Base-by-base conservation (phyloP, 345 rosid genomes). In the Isatis tinctoria region DNA sequence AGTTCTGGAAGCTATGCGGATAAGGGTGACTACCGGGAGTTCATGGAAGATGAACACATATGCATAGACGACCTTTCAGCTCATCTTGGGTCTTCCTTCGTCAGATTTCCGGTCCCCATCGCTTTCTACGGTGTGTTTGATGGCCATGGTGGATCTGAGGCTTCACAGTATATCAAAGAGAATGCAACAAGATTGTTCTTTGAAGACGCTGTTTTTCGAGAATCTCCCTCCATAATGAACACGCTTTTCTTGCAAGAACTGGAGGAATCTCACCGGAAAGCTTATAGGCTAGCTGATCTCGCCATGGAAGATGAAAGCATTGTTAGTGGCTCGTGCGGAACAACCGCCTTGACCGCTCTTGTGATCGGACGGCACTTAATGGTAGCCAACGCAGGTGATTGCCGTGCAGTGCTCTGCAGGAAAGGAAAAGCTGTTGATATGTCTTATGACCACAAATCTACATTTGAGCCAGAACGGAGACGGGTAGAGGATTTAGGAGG, bases 351-450 rank as follows among this genome's bases (percentile, higher is more conserved):
- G 57, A 85, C 98, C 3, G 96, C 96, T 37, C 81, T 94, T 85
- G 86, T 91, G 52, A 87, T 88, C 51, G 98, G 98, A 52, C 82
- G 96, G 83, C 85, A 80, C 72, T 45, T 78, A 33, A 67, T 89
- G 67, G 95, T 94, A 65, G 97, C 97, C 76, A 94, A 94, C 75
- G 97, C 86, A 18, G 95, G 98, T 3, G 98, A 94, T 77, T 93
- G 91, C 30, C 89, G 95, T 41, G 96, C 98, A 41, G 96, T 94
- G 49, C 82, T 91, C 40, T 93, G 94, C 30, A 83, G 83, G 45
- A 41, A 44, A 24, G 98, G 98, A 45, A 48, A 40, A 2, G 94
- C 96, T 18, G 70, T 83, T 54, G 89, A 87, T 66, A 84, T 91
- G 91, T 94, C 98, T 5, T 73, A 33, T 66, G 98, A 91, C 79